These are phyloP conservation scores for Mycosarcoma maydis DNA, from an alignment of 1,284 basidiomycete species.

Conservation along the genomic window DNA sequence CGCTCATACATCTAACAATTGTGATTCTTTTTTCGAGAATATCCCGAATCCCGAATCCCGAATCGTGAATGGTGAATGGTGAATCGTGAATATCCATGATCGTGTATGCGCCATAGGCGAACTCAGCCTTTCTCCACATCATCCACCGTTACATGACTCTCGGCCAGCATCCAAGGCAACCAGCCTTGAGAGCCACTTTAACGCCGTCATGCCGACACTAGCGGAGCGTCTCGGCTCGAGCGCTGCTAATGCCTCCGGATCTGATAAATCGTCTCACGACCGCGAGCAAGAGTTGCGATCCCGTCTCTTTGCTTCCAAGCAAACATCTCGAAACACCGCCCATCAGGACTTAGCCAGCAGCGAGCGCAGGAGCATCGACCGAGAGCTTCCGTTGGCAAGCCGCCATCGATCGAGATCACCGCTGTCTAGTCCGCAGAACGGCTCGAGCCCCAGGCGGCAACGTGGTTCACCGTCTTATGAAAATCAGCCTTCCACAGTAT, in stretches of 20 bases:
- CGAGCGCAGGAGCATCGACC: neutral
- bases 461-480: slow-evolving; percentile 28
- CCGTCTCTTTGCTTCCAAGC: slow-evolving; percentile 31
- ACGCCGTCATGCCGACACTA: slow-evolving; percentile 25
- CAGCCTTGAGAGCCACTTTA: neutral
- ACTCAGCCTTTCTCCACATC: slow-evolving; percentile 18
- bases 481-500: slow-evolving; percentile 3
- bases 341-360: neutral
- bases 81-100: no score
- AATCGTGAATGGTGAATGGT: no score
- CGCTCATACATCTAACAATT: no score
- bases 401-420: slow-evolving; percentile 8
- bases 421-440: neutral
- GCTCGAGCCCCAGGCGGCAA: slow-evolving; percentile 14
- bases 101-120: no score
- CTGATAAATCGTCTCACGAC: slow-evolving; percentile 5
- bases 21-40: no score
- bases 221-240: slow-evolving; percentile 19
- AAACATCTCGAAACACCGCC: slow-evolving; percentile 1
- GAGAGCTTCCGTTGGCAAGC: neutral
- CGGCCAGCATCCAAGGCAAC: slow-evolving; percentile 4
- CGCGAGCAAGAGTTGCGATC: slow-evolving; percentile 35
- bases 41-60: no score
- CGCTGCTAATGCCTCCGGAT: neutral
- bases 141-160: neutral